A percentile compares a stretch with the other conserved stretches of the same genome.
These are phyloP conservation scores for Sequoia sempervirens DNA, from an alignment of 75 land plant genomes.

Conservation along the genomic window DNA sequence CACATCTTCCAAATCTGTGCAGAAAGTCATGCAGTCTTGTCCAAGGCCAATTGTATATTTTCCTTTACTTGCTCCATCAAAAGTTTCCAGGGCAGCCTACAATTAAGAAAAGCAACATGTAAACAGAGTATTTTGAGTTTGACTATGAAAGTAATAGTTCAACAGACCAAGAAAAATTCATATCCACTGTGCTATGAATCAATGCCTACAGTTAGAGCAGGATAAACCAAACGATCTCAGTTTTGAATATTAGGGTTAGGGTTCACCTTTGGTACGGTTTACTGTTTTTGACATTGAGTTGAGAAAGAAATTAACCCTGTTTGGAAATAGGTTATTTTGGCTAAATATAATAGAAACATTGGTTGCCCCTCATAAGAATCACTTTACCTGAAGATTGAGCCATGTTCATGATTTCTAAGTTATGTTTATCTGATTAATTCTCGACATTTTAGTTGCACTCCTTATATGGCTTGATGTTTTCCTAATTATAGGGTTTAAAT, in stretches of 20 bases:
- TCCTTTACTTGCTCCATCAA: conserved; percentile 90
- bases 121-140: background rate
- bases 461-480: background rate
- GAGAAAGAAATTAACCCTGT: background rate
- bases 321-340: background rate
- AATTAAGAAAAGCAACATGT: background rate
- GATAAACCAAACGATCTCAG: background rate
- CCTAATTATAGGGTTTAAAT: background rate
- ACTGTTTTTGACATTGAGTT: background rate
- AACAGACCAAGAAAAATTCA: background rate
- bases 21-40: conserved; percentile 93
- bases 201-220: background rate
- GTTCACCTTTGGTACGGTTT: background rate
- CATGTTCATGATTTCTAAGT: background rate
- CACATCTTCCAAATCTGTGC: conserved; percentile 92
- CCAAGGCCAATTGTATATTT: conserved; percentile 97
- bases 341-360: background rate
- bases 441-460: no score
- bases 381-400: background rate
- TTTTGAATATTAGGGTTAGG: background rate
- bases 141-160: background rate
- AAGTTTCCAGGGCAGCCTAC: conserved; percentile 80
- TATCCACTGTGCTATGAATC: background rate
- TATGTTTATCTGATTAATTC: background rate
- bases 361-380: background rate